These are phyloP conservation scores for Puccinia coronata DNA, from an alignment of 1,284 basidiomycete genomes.

Conservation along the genomic window DNA sequence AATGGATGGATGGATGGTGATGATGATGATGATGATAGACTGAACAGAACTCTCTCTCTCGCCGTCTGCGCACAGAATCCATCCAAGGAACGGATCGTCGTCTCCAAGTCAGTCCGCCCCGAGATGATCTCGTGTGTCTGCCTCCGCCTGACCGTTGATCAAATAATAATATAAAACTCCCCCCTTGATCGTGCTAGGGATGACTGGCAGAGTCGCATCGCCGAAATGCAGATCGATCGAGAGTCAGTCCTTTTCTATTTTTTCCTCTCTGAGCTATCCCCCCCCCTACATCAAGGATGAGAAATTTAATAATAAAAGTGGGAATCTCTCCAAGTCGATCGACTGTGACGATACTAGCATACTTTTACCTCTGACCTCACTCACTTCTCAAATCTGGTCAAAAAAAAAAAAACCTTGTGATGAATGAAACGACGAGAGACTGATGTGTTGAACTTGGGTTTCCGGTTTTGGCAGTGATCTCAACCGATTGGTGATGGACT, in stretches of 20 bases:
- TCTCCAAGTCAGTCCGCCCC: conserved; percentile 2
- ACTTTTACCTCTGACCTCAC: conserved; percentile 24
- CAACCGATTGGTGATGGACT: conserved; percentile 95
- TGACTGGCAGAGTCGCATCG: conserved; percentile 37
- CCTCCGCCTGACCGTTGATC: background rate
- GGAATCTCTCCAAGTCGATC: conserved; percentile 49
- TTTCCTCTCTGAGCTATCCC: background rate
- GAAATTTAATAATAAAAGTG: conserved; percentile 38
- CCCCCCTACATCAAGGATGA: conserved; percentile 45
- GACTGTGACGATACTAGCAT: conserved; percentile 31
- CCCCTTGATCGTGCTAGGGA: conserved; percentile 14
- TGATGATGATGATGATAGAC: too few relatives aligned
- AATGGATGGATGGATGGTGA: too few relatives aligned
- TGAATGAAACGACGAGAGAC: too few relatives aligned
- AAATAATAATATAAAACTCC: too few relatives aligned
- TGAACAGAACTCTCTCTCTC: too few relatives aligned
- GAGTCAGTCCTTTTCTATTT: conserved; percentile 25
- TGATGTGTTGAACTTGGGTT: background rate
- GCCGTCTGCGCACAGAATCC: background rate
- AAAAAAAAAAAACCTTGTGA: too few relatives aligned
- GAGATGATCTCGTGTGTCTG: background rate
- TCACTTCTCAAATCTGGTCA: too few relatives aligned
- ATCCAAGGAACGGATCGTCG: conserved; percentile 1
- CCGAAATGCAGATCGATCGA: conserved; percentile 41
- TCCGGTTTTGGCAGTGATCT: conserved; percentile 68